phyloP scores from a whole-genome alignment of 192 early-diverging fungal species.

The Coemansia sp. region DNA sequence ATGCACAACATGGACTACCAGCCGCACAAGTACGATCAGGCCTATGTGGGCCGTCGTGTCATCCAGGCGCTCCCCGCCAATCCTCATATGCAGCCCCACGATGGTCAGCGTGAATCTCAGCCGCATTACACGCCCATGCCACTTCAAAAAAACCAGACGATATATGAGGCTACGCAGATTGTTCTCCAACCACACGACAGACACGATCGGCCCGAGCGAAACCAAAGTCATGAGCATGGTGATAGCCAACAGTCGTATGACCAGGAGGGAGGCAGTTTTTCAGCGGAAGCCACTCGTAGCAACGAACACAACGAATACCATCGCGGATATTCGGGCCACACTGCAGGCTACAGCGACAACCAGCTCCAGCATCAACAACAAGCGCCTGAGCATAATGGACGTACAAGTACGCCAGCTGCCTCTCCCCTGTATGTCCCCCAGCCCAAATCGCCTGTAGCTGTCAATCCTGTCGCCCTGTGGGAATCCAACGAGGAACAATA shows the following conservation, averaged over 20 bases:
- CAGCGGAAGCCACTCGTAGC: not conserved
- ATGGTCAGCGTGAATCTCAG: conserved; percentile 10
- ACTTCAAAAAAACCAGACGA: conserved; percentile 21
- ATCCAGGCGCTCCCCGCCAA: conserved; percentile 17
- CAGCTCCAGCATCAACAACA: conserved; percentile 14
- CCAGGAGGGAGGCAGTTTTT: not conserved
- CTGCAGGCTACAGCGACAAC: not conserved
- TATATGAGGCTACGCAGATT: conserved; percentile 53
- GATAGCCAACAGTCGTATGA: not conserved
- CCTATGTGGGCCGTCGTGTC: conserved; percentile 52
- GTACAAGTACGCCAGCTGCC: conserved; percentile 19
- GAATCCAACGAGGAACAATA: conserved; percentile 51
- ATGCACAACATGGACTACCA: conserved; percentile 54
- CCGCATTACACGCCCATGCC: conserved; percentile 25
- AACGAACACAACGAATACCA: conserved; percentile 1
- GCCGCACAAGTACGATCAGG: conserved; percentile 52
- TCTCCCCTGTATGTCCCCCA: conserved; percentile 50
- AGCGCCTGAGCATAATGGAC: conserved; percentile 6
- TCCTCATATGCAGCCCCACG: not conserved
- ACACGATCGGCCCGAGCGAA: not conserved
- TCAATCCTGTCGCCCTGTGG: conserved; percentile 56
- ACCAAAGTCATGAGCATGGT: not conserved
- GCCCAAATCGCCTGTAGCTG: conserved; percentile 48
- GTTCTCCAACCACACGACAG: conserved; percentile 32
- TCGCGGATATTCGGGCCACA: not conserved